phyloP scores from a whole-genome alignment of 139 green algal species.

The Edaphochlamys debaryana region DNA sequence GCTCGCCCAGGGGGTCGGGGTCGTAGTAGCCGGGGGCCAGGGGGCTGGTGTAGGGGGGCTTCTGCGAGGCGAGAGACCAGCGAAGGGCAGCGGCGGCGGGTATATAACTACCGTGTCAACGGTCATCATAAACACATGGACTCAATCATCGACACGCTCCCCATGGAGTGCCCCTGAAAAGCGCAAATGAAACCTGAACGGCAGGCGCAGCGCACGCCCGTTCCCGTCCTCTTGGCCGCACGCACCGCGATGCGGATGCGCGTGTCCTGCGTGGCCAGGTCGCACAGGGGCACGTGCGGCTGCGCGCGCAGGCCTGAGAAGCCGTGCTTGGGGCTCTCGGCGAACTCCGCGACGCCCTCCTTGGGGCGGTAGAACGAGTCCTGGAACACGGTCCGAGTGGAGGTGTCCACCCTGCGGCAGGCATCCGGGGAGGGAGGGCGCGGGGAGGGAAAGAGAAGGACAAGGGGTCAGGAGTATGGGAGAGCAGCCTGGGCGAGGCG shows the following conservation, averaged over 20 bases:
- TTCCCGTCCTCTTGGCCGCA: too few relatives aligned
- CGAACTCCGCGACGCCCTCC: conserved; percentile 4
- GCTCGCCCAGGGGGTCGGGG: conserved; percentile 39
- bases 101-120: too few relatives aligned
- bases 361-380: conserved; percentile 21
- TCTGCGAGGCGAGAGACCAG: neutral
- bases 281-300: conserved; percentile 2
- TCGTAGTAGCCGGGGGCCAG: conserved; percentile 35
- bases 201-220: too few relatives aligned
- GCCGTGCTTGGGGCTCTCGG: neutral
- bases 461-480: neutral
- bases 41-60: neutral
- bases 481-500: too few relatives aligned
- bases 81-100: too few relatives aligned
- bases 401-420: conserved; percentile 7
- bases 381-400: conserved; percentile 8
- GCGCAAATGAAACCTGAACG: too few relatives aligned
- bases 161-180: too few relatives aligned
- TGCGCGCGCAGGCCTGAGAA: neutral
- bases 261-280: neutral
- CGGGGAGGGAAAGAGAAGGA: neutral
- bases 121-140: too few relatives aligned
- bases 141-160: too few relatives aligned
- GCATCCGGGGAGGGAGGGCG: neutral
- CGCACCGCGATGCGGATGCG: neutral